Percentiles rank a stretch among this genome's conserved stretches.
phyloP scores from a whole-genome alignment of 768 basidiomycete genomes.

The Boletus pseudopeckii region DNA sequence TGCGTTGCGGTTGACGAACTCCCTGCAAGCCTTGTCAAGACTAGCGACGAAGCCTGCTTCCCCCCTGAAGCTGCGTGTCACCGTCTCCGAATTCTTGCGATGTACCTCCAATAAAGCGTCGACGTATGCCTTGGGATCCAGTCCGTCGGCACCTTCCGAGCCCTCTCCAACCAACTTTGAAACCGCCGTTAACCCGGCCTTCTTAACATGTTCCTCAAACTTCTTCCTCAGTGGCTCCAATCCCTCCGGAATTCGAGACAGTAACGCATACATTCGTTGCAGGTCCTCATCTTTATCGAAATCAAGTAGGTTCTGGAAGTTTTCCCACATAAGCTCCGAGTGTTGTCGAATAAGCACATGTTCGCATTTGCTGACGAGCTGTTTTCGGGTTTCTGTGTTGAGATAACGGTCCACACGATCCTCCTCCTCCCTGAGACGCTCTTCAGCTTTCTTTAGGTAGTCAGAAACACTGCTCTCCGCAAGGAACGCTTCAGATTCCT shows the following conservation, averaged over 20 bases:
- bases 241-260: conserved; percentile 86
- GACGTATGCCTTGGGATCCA: conserved; percentile 93
- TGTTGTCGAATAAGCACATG: conserved; percentile 88
- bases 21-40: conserved; percentile 91
- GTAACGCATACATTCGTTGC: conserved; percentile 90
- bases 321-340: conserved; percentile 83
- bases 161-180: conserved; percentile 63
- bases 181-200: conserved; percentile 78
- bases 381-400: conserved; percentile 82
- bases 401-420: conserved; percentile 93
- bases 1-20: conserved; percentile 91
- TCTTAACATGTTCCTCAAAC: conserved; percentile 96
- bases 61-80: conserved; percentile 83
- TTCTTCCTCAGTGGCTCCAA: conserved; percentile 86
- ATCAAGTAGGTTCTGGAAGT: conserved; percentile 86
- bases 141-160: conserved; percentile 48
- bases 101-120: conserved; percentile 91
- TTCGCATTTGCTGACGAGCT: conserved; percentile 81
- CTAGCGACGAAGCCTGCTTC: conserved; percentile 93
- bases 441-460: conserved; percentile 93
- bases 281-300: conserved; percentile 94
- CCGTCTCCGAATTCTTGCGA: conserved; percentile 86
- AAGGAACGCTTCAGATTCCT: conserved; percentile 89
- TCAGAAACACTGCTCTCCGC: conserved; percentile 87
- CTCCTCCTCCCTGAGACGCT: conserved; percentile 89